These are phyloP conservation scores for Tulasnella sp. DNA, from an alignment of 768 basidiomycete genomes.

Conservation along the genomic window DNA sequence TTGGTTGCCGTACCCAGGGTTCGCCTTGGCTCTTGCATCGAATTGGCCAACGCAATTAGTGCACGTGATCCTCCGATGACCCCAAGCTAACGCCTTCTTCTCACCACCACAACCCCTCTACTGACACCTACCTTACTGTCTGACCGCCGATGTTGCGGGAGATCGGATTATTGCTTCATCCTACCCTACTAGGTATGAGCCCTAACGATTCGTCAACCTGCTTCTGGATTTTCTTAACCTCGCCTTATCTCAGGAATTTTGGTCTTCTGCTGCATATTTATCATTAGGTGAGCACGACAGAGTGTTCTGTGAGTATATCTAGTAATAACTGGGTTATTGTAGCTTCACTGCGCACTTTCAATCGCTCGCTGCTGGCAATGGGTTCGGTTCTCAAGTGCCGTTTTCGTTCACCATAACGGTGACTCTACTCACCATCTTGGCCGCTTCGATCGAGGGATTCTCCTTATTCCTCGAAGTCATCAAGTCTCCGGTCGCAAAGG, in stretches of 20 bases:
- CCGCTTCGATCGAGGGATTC: neutral
- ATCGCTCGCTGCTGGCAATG: neutral
- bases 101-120: neutral
- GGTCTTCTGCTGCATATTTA: neutral
- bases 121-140: neutral
- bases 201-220: neutral
- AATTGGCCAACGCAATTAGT: neutral
- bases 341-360: constrained; percentile 7
- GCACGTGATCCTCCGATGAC: neutral
- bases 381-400: neutral
- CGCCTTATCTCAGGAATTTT: neutral
- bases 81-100: neutral
- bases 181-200: neutral
- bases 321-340: no score
- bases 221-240: neutral
- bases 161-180: neutral
- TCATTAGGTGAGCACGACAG: neutral
- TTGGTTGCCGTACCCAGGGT: neutral
- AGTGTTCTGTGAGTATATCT: no score
- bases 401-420: neutral
- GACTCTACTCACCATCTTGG: neutral
- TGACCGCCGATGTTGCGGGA: neutral
- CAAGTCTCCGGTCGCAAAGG: neutral
- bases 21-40: neutral
- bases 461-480: neutral